These are phyloP conservation scores for Cucurbita pepo DNA, from an alignment of 306 rosid species.

Conservation along the genomic window DNA sequence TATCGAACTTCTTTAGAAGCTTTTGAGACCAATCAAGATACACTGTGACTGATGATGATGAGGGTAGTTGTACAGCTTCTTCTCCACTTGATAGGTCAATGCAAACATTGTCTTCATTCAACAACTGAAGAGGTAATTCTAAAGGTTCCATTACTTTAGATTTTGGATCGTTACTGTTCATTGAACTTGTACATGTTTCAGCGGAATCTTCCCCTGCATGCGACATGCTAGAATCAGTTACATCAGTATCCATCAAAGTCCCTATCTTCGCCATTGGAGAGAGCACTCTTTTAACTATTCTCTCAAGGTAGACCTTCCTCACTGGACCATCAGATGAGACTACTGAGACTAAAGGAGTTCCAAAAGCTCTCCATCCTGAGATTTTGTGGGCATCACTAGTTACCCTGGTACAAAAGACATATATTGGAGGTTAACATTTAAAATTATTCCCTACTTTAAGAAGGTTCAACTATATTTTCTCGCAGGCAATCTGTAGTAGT, in stretches of 20 bases:
- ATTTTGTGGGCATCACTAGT: slow-evolving; percentile 32
- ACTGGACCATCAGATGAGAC: slow-evolving; percentile 54
- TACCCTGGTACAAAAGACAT: slow-evolving; percentile 26
- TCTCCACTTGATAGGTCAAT: slow-evolving; percentile 75
- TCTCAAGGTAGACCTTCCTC: slow-evolving; percentile 56
- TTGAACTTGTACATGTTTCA: slow-evolving; percentile 26
- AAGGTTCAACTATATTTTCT: neutral
- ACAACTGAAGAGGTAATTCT: slow-evolving; percentile 60
- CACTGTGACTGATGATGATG: slow-evolving; percentile 39
- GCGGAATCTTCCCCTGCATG: slow-evolving; percentile 25
- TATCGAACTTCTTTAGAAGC: slow-evolving; percentile 60
- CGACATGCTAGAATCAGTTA: slow-evolving; percentile 30
- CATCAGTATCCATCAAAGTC: slow-evolving; percentile 23
- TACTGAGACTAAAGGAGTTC: slow-evolving; percentile 61
- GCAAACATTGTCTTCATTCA: slow-evolving; percentile 55
- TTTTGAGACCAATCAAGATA: slow-evolving; percentile 77
- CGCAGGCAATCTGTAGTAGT: neutral
- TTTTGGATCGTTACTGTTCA: slow-evolving; percentile 25
- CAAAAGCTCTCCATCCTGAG: slow-evolving; percentile 80
- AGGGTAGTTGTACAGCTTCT: slow-evolving; percentile 38
- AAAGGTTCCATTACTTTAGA: slow-evolving; percentile 24
- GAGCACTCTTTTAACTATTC: slow-evolving; percentile 42
- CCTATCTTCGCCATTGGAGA: slow-evolving; percentile 53
- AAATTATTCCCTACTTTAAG: neutral
- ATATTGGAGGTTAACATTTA: neutral